Conservation (phyloP, 1,284 basidiomycete species). For the Sparassis latifolia region DNA sequence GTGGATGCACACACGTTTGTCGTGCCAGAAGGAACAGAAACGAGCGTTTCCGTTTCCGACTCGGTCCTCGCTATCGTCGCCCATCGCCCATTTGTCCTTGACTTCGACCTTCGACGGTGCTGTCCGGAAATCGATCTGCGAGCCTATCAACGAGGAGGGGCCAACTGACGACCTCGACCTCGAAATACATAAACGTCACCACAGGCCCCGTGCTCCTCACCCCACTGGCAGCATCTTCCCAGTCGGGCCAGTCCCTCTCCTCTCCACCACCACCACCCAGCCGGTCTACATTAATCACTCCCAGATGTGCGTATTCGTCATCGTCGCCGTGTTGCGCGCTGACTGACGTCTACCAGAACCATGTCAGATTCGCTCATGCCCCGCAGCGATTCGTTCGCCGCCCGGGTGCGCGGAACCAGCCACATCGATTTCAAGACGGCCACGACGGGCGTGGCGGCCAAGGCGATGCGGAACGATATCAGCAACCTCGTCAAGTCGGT, state of each 20-base stretch:
- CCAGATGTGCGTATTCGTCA: slow-evolving; percentile 20
- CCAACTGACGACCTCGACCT: slow-evolving; percentile 19
- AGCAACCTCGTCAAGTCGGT: slow-evolving; percentile 86
- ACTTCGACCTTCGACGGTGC: slow-evolving; percentile 7
- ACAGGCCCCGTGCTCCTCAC: slow-evolving; percentile 41
- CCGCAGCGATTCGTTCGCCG: slow-evolving; percentile 54
- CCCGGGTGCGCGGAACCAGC: slow-evolving; percentile 59
- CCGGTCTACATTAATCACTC: slow-evolving; percentile 51
- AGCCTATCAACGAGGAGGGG: slow-evolving; percentile 44
- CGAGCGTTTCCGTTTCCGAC: slow-evolving; percentile 4
- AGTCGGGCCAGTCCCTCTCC: slow-evolving; percentile 34
- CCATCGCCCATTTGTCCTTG: slow-evolving; percentile 16
- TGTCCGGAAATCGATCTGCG: slow-evolving; percentile 34
- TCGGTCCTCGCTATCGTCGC: slow-evolving; percentile 14
- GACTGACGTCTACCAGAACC: slow-evolving; percentile 20
- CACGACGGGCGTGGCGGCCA: slow-evolving; percentile 94
- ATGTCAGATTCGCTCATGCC: slow-evolving; percentile 54
- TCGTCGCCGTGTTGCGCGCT: slow-evolving; percentile 2
- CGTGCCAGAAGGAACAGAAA: slow-evolving; percentile 9
- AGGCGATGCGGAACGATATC: slow-evolving; percentile 98
- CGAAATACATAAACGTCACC: slow-evolving; percentile 45
- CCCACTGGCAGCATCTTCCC: slow-evolving; percentile 43
- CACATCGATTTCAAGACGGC: slow-evolving; percentile 95
- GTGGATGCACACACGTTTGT: slow-evolving; percentile 29
- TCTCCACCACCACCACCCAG: slow-evolving; percentile 57